phyloP scores from a whole-genome alignment of 495 filamentous ascomycete species.

The Thermochaetoides thermophila region DNA sequence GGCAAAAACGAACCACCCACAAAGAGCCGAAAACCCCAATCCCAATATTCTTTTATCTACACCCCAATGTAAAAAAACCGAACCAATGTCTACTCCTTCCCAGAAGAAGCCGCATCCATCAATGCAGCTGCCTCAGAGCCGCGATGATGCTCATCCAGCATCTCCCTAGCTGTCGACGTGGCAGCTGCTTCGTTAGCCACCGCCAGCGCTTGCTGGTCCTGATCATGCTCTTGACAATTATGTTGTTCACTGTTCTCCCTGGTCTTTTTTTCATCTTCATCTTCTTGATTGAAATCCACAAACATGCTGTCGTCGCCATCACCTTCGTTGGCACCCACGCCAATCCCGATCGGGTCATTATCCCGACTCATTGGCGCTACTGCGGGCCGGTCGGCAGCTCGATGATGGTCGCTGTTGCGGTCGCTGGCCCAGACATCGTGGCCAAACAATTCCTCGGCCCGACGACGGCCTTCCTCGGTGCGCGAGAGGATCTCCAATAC shows the following conservation, averaged over 20 bases:
- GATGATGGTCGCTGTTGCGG: neutral
- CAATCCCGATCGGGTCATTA: constrained; percentile 19
- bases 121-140: too few species aligned
- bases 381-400: too few species aligned
- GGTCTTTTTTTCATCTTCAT: constrained; percentile 27
- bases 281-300: constrained; percentile 34
- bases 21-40: too few species aligned
- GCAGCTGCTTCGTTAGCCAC: too few species aligned
- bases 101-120: too few species aligned
- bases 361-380: constrained; percentile 2
- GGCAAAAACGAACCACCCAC: too few species aligned
- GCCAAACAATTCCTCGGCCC: constrained; percentile 28
- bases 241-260: constrained; percentile 2
- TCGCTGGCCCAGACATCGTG: constrained; percentile 17
- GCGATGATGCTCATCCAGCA: too few species aligned
- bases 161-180: too few species aligned
- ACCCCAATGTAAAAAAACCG: too few species aligned
- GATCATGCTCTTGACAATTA: constrained; percentile 3
- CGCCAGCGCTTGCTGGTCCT: too few species aligned
- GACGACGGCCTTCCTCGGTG: constrained; percentile 24
- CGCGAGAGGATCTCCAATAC: constrained; percentile 24
- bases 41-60: too few species aligned
- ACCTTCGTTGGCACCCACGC: constrained; percentile 23
- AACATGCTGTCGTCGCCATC: constrained; percentile 37
- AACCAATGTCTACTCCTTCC: too few species aligned